Evolutionary conservation across 768 basidiomycete species (phyloP).

Genomic region (Kwoniella mangroviensis): DNA sequence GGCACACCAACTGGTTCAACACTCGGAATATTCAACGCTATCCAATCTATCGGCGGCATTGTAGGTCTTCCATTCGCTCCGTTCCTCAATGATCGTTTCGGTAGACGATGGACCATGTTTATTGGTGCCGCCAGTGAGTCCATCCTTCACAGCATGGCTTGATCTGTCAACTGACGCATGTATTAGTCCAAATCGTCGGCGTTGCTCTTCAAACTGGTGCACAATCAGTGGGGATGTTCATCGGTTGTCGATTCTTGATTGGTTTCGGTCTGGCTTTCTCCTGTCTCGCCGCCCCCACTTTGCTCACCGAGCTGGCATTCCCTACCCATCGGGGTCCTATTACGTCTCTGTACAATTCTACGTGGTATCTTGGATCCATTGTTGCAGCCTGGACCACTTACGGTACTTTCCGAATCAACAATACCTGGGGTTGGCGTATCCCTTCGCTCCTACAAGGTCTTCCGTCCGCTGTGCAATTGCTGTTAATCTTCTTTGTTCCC

Average conservation of each 20-base stretch:
- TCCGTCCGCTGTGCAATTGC: conserved; percentile 47
- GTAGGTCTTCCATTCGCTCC: conserved; percentile 65
- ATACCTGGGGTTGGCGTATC: conserved; percentile 68
- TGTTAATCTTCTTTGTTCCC: conserved; percentile 62
- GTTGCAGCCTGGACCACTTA: conserved; percentile 50
- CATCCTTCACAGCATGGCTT: neutral
- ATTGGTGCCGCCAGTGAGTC: conserved; percentile 24
- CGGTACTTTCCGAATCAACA: conserved; percentile 45
- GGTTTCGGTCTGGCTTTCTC: conserved; percentile 64
- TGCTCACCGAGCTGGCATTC: conserved; percentile 85
- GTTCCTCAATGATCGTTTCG: conserved; percentile 63
- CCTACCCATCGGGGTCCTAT: conserved; percentile 78
- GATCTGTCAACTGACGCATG: conserved; percentile 25
- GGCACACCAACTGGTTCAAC: conserved; percentile 59
- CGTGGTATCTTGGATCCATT: conserved; percentile 77
- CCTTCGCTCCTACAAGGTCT: conserved; percentile 51
- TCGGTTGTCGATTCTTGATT: conserved; percentile 64
- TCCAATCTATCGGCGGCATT: conserved; percentile 68
- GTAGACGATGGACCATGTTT: conserved; percentile 65
- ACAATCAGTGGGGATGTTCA: conserved; percentile 59
- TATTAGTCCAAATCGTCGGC: conserved; percentile 69
- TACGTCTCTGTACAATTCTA: conserved; percentile 65
- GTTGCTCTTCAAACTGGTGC: conserved; percentile 65
- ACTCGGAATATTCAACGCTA: conserved; percentile 61
- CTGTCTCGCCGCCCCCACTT: conserved; percentile 77